phyloP scores from a whole-genome alignment of 257 asterid species.

The Eustoma russellianum region DNA sequence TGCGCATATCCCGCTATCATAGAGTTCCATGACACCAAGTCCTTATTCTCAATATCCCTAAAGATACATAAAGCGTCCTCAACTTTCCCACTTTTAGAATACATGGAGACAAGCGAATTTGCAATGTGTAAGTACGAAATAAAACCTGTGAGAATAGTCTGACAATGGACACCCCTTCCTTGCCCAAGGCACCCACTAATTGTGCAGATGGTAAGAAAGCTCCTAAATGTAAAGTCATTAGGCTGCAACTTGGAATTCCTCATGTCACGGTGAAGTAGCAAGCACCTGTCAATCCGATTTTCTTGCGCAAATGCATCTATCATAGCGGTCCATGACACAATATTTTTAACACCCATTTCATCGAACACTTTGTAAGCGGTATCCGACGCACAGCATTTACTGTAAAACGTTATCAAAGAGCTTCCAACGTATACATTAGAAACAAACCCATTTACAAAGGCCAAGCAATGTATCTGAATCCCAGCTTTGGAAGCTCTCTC shows the following conservation, averaged over 20 bases:
- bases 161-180: slow-evolving; percentile 27
- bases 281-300: slow-evolving; percentile 15
- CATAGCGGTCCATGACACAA: slow-evolving; percentile 33
- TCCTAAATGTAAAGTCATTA: slow-evolving; percentile 20
- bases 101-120: slow-evolving; percentile 30
- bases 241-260: slow-evolving; percentile 11
- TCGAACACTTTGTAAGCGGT: slow-evolving; percentile 22
- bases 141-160: slow-evolving; percentile 18
- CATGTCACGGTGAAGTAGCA: slow-evolving; percentile 19
- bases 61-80: slow-evolving; percentile 20
- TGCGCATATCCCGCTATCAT: slow-evolving; percentile 30
- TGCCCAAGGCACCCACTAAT: slow-evolving; percentile 27
- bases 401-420: slow-evolving; percentile 20
- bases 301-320: slow-evolving; percentile 24
- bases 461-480: slow-evolving; percentile 26
- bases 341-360: slow-evolving; percentile 25
- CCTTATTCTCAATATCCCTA: slow-evolving; percentile 10
- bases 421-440: slow-evolving; percentile 25
- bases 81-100: slow-evolving; percentile 27
- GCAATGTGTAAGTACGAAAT: slow-evolving; percentile 9
- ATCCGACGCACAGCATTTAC: slow-evolving; percentile 9
- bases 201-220: slow-evolving; percentile 22
- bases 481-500: slow-evolving; percentile 15
- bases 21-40: slow-evolving; percentile 39
- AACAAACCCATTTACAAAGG: slow-evolving; percentile 16